Conservation (phyloP, 306 rosid species). For the Cicer chorassanicum region DNA sequence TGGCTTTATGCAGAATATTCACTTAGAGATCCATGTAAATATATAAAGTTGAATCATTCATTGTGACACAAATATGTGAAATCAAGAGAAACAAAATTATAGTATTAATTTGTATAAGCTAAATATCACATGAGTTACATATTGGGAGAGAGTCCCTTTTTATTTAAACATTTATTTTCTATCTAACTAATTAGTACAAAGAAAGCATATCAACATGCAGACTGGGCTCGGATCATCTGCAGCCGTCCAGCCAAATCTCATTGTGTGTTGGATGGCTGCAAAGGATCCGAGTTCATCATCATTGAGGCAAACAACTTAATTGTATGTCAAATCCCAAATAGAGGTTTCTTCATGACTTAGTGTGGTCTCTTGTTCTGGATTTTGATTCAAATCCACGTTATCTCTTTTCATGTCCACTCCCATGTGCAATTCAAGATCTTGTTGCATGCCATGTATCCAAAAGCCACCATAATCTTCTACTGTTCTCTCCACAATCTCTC, state of each 20-base stretch:
- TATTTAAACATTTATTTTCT: neutral
- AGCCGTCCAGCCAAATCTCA: neutral
- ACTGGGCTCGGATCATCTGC: neutral
- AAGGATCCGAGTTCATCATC: neutral
- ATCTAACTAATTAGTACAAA: neutral
- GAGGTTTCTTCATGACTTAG: constrained; percentile 50
- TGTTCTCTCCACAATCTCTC: constrained; percentile 9
- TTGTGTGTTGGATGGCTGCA: neutral
- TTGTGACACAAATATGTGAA: constrained; percentile 27
- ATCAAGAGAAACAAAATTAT: constrained; percentile 2
- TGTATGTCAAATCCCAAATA: constrained; percentile 56
- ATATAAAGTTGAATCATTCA: constrained; percentile 30
- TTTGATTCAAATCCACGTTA: constrained; percentile 35
- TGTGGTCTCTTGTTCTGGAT: constrained; percentile 13
- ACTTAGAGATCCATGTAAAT: constrained; percentile 40
- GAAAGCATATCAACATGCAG: neutral
- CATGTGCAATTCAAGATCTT: constrained; percentile 35
- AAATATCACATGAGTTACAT: neutral
- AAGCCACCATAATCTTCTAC: constrained; percentile 42
- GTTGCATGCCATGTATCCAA: constrained; percentile 47
- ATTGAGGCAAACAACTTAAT: constrained; percentile 5
- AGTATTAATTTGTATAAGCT: constrained; percentile 13
- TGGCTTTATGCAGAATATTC: constrained; percentile 30
- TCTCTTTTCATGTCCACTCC: constrained; percentile 40
- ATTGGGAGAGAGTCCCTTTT: neutral